Base-by-base conservation (phyloP, 768 basidiomycete genomes). In the Leccinum boreale region DNA sequence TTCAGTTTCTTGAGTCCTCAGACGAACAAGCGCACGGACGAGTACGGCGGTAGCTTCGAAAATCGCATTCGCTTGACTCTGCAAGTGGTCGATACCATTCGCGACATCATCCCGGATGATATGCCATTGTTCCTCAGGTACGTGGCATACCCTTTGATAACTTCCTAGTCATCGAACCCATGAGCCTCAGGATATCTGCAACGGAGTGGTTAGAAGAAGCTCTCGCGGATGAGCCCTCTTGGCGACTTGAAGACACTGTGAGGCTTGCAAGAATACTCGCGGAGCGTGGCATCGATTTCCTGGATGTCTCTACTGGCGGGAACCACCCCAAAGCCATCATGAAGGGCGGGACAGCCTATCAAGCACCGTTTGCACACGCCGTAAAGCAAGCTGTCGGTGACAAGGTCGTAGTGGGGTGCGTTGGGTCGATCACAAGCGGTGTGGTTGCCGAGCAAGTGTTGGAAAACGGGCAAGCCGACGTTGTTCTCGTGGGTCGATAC, bases 81-180 rank as follows among this genome's bases (percentile, higher is more conserved):
- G 5, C 83, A 89, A 65, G 75, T 90, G 47, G 80, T 86, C 12
- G 83, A 87, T 50, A 83, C 83, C 4, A 74, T 90, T 1, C 79
- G 90, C 8, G 77, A 75, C 19, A 76, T 78, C 11, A 86, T 90
- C 62, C 83, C 85, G 0, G 68, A 76, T 3, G 71, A 77, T 12
- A 85, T 84, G 77, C 89, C 92, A 1, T 72, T 94, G 17, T 90
- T 92, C 73, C 75, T 87, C 55, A 79, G 91, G 85, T 84, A 61
- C 26, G 75, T 3, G n/a, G 23, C 45, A 11, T 35, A 15, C 2
- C 3, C 9, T 17, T 33, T 61, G 3, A 35, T 2, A 48, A 35
- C 50, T 4, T 39, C 12, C 7, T 17, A 9, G 15, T 33, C 8
- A 31, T 24, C 14, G 23, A 5, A 54, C 47, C 52, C n/a, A 58